phyloP scores from a whole-genome alignment of 192 early-diverging fungal species.

The Coemansia sp. region DNA sequence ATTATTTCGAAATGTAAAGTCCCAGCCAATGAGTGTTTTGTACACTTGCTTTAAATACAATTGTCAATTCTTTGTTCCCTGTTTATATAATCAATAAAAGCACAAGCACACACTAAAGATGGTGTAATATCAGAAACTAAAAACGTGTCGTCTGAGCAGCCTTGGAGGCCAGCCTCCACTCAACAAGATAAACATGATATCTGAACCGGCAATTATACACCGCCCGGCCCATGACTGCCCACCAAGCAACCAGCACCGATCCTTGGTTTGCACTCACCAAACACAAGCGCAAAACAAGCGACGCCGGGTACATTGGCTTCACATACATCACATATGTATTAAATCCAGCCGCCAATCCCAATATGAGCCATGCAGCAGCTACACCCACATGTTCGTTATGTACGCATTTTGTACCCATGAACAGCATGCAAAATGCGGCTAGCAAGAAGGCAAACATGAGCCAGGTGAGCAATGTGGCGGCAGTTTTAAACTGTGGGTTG shows the following conservation, averaged over 20 bases:
- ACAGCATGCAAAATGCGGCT: not conserved
- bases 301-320: conserved; percentile 23
- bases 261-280: conserved; percentile 28
- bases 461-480: conserved; percentile 12
- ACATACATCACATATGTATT: conserved; percentile 26
- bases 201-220: not conserved
- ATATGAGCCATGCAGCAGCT: not conserved
- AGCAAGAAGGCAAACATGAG: not conserved
- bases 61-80: no score
- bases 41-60: no score
- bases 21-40: no score
- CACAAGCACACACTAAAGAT: no score
- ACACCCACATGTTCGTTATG: conserved; percentile 14
- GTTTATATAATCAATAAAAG: no score
- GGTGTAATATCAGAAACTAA: no score
- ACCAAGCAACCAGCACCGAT: conserved; percentile 27
- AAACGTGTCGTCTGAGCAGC: no score
- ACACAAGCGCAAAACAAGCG: conserved; percentile 20
- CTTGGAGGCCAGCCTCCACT: not conserved
- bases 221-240: conserved; percentile 20
- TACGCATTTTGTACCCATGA: not conserved
- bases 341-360: conserved; percentile 7
- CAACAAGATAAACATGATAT: not conserved
- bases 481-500: conserved; percentile 25
- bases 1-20: no score